phyloP scores from a whole-genome alignment of 2,329 filamentous ascomycete genomes.

The Ceratocystis lukuohia region DNA sequence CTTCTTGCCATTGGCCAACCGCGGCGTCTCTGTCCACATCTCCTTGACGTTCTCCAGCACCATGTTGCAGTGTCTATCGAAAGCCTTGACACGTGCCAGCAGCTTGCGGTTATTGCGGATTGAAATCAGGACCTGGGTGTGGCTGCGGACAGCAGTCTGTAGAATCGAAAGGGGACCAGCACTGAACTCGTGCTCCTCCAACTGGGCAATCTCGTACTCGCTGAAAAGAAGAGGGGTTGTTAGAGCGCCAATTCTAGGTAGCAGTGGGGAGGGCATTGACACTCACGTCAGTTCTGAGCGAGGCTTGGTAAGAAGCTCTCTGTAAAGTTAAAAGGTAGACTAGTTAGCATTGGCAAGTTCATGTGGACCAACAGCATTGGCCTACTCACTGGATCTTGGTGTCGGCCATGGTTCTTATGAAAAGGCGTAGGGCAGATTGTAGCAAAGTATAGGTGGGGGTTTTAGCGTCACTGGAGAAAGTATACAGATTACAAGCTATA shows the following conservation, averaged over 20 bases:
- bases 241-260: constrained; percentile 2
- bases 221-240: constrained; percentile 32
- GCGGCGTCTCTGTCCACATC: constrained; percentile 97
- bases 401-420: constrained; percentile 41
- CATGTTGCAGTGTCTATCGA: constrained; percentile 99
- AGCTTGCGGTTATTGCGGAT: constrained; percentile 98
- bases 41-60: constrained; percentile 86
- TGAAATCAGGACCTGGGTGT: constrained; percentile 91
- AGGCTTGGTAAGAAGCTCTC: constrained; percentile 79
- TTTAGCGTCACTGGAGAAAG: not conserved
- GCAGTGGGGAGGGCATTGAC: not conserved
- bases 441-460: not conserved
- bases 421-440: constrained; percentile 17
- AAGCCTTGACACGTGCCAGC: constrained; percentile 92
- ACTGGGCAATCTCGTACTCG: constrained; percentile 78
- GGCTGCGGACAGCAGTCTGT: constrained; percentile 87
- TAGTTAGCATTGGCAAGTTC: not conserved
- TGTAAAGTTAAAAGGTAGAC: constrained; percentile 28
- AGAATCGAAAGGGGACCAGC: constrained; percentile 64
- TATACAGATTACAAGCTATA: not conserved
- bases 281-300: constrained; percentile 83
- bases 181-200: constrained; percentile 44
- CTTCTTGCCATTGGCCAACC: constrained; percentile 71
- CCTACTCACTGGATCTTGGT: constrained; percentile 54
- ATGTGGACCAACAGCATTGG: not conserved